These are phyloP conservation scores for Lonicera japonica DNA, from an alignment of 129 eudicot species.

Conservation along the genomic window DNA sequence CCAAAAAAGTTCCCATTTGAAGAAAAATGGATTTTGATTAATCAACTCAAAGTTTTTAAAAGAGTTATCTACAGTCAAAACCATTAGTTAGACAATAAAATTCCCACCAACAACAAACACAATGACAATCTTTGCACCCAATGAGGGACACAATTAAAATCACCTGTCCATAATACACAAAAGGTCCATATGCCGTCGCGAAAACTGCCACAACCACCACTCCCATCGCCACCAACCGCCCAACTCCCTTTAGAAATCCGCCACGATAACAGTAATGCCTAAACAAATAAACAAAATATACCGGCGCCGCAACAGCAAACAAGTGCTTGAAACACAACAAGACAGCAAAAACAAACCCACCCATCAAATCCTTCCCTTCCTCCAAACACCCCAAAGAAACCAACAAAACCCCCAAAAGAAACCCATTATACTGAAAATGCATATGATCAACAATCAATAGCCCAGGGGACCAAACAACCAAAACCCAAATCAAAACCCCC, in stretches of 20 bases:
- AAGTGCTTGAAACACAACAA: conserved; percentile 81
- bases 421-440: conserved; percentile 96
- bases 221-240: conserved; percentile 71
- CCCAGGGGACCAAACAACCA: conserved; percentile 79
- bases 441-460: conserved; percentile 78
- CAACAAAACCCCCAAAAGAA: conserved; percentile 64
- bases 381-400: conserved; percentile 50
- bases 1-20: background rate
- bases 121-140: background rate
- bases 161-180: conserved; percentile 82
- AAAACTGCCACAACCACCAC: conserved; percentile 56
- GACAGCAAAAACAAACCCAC: conserved; percentile 78
- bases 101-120: background rate
- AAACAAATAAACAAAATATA: conserved; percentile 75
- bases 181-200: conserved; percentile 80
- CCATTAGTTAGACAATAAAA: background rate
- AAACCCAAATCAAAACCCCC: conserved; percentile 61
- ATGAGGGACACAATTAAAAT: background rate
- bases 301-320: conserved; percentile 84
- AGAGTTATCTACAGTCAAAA: background rate
- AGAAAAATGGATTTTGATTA: background rate
- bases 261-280: conserved; percentile 81
- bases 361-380: conserved; percentile 71
- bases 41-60: background rate
- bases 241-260: conserved; percentile 58